Percentiles rank a stretch among this genome's conserved stretches.
Evolutionary conservation across 192 early-diverging fungal genomes (phyloP).

Genomic region (Chytriomyces confervae): DNA sequence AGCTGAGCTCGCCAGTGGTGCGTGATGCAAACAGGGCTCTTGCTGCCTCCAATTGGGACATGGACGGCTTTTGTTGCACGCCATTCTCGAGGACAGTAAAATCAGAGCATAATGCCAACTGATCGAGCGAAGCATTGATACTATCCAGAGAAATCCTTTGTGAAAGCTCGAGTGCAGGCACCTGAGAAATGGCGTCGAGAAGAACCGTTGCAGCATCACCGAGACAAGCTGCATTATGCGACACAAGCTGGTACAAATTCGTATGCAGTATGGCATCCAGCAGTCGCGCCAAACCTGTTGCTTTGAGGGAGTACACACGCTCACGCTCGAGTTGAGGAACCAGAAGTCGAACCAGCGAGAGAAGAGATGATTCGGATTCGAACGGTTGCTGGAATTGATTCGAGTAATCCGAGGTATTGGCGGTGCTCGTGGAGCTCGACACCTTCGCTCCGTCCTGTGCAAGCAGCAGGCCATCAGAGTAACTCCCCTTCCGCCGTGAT

Average conservation of each 20-base stretch:
- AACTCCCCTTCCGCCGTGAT: no score
- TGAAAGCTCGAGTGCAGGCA: not conserved
- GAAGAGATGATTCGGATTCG: not conserved
- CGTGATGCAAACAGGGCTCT: not conserved
- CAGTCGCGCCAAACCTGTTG: not conserved
- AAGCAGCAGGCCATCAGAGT: no score
- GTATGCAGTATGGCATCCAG: not conserved
- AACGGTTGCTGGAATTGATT: no score
- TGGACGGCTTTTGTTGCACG: not conserved
- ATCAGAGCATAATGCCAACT: not conserved
- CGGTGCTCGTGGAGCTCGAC: no score
- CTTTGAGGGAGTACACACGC: conserved; percentile 17
- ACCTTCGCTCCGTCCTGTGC: no score
- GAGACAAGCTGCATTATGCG: not conserved
- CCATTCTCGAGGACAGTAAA: conserved; percentile 21
- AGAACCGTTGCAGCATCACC: not conserved
- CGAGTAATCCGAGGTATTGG: no score
- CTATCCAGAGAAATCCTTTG: not conserved
- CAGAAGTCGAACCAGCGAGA: conserved; percentile 9
- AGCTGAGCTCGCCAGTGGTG: not conserved
- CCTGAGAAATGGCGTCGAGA: not conserved
- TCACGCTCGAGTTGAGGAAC: conserved; percentile 28
- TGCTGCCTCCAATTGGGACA: not conserved
- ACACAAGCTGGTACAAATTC: not conserved
- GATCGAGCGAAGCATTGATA: conserved; percentile 3